These are phyloP conservation scores for Chrysoporthe cubensis DNA, from an alignment of 2,329 filamentous ascomycete genomes.

Conservation along the genomic window DNA sequence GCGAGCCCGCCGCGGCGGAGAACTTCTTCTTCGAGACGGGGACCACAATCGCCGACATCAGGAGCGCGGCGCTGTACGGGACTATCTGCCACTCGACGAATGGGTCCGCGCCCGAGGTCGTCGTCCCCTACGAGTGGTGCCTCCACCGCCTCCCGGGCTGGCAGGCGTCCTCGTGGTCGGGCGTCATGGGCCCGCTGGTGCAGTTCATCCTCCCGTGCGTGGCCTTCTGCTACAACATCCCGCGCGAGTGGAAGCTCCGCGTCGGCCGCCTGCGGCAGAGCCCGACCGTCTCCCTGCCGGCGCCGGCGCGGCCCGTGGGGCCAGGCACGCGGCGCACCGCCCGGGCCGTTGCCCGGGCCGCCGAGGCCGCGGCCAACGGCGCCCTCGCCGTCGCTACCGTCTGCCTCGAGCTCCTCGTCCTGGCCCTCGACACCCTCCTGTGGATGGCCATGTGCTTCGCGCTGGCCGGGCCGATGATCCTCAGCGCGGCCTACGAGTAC, in stretches of 20 bases:
- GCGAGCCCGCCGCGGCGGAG: neutral
- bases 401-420: slow-evolving; percentile 25
- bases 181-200: slow-evolving; percentile 34
- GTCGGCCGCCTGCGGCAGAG: slow-evolving; percentile 25
- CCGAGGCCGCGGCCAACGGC: neutral
- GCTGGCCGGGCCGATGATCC: slow-evolving; percentile 37
- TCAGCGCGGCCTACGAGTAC: slow-evolving; percentile 38
- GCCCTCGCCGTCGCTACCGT: neutral
- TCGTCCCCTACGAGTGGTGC: slow-evolving; percentile 31
- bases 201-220: slow-evolving; percentile 36
- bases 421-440: slow-evolving; percentile 34
- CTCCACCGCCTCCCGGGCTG: slow-evolving; percentile 33
- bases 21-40: slow-evolving; percentile 2
- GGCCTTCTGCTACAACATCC: slow-evolving; percentile 36
- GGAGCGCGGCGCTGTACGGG: neutral
- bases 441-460: slow-evolving; percentile 38
- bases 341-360: neutral
- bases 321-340: no score
- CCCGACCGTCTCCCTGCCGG: neutral
- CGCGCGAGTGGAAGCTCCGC: slow-evolving; percentile 34
- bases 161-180: slow-evolving; percentile 32
- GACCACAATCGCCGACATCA: neutral
- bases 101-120: slow-evolving; percentile 30
- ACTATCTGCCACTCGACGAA: neutral
- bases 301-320: no score